Conservation (phyloP, 1,139 yeast species). For the Hemisphaericaspora xylanilytica region DNA sequence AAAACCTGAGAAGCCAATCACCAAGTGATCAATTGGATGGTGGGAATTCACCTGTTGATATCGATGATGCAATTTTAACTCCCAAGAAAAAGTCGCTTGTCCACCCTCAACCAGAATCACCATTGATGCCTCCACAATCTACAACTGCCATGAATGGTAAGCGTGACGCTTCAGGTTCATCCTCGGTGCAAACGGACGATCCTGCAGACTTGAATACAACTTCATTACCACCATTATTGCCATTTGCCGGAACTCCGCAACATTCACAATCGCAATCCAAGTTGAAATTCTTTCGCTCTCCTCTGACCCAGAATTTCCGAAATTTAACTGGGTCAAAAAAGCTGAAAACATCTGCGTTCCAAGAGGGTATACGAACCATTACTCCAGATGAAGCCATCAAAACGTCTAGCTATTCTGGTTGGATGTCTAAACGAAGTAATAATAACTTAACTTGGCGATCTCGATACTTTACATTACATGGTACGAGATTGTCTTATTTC, state of each 20-base stretch:
- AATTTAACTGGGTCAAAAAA: conserved; percentile 44
- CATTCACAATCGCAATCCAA: conserved; percentile 19
- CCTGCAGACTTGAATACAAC: background rate
- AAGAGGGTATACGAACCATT: conserved; percentile 80
- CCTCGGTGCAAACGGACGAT: background rate
- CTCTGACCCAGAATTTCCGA: conserved; percentile 45
- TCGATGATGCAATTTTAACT: conserved; percentile 33
- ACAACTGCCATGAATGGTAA: background rate
- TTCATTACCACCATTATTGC: conserved; percentile 9
- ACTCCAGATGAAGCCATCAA: conserved; percentile 78
- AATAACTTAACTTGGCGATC: conserved; percentile 90
- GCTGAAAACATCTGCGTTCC: conserved; percentile 85
- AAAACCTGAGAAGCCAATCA: too few relatives aligned
- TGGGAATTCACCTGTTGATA: conserved; percentile 21
- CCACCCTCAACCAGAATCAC: background rate
- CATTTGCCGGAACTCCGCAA: conserved; percentile 11
- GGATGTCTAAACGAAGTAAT: conserved; percentile 90
- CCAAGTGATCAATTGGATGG: conserved; percentile 2
- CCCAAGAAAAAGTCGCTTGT: conserved; percentile 34
- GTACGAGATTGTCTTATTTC: conserved; percentile 88
- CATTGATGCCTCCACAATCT: background rate
- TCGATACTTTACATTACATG: conserved; percentile 85
- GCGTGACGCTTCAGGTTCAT: background rate
- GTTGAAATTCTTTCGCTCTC: conserved; percentile 41
- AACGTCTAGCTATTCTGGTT: conserved; percentile 78